A percentile compares a stretch with the other conserved stretches of the same genome.
Conservation (phyloP, 805 yeast genomes). For the Grigorovia humatica region DNA sequence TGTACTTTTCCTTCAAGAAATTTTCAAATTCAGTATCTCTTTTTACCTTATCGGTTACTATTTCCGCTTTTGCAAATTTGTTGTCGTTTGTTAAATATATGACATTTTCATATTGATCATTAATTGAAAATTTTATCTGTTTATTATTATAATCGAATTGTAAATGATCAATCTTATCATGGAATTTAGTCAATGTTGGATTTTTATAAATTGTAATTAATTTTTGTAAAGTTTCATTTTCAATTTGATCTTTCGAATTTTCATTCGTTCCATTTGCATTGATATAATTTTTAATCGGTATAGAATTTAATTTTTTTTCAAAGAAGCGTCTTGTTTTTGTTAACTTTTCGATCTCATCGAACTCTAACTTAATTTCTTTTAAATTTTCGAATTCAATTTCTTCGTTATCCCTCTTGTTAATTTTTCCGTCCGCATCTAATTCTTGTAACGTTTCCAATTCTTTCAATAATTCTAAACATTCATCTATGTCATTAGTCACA, state of each 20-base stretch:
- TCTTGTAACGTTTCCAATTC: conserved; percentile 13
- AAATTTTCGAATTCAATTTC: not conserved
- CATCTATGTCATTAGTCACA: conserved; percentile 16
- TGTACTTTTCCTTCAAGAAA: not conserved
- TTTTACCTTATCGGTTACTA: not conserved
- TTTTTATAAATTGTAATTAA: not conserved
- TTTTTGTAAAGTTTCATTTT: not conserved
- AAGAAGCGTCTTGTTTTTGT: not conserved
- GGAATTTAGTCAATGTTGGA: not conserved
- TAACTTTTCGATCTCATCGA: not conserved
- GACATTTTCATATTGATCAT: not conserved
- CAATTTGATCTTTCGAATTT: not conserved
- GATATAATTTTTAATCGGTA: not conserved
- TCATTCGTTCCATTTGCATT: not conserved
- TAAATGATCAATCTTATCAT: not conserved
- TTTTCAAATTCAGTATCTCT: not conserved
- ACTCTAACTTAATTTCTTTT: not conserved
- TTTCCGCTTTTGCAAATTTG: not conserved
- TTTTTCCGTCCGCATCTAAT: conserved; percentile 5
- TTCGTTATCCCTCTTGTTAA: conserved; percentile 1
- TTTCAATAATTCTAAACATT: conserved; percentile 15
- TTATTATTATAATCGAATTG: conserved; percentile 1
- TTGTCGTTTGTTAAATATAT: conserved; percentile 1
- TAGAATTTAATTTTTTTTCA: not conserved
- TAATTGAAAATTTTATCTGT: not conserved